A percentile compares a stretch with the other conserved stretches of the same genome.
Conservation (phyloP, 768 basidiomycete genomes). For the Phaeolepiota aurea region DNA sequence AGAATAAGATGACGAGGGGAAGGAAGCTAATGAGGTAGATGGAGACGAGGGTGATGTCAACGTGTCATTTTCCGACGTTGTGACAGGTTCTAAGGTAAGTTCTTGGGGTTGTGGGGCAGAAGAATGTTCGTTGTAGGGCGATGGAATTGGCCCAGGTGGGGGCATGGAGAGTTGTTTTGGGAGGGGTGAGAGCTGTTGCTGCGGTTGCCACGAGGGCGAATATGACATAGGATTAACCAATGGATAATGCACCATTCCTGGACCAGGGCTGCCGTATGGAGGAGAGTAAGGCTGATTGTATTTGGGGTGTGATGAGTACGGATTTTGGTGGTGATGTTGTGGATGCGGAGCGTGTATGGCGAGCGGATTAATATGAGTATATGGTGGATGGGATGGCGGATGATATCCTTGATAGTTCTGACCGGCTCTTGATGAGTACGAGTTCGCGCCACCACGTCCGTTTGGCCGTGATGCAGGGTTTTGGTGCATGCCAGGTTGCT, state of each 20-base stretch:
- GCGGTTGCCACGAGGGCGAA: constrained; percentile 34
- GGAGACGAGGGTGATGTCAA: background rate
- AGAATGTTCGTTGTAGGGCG: constrained; percentile 11
- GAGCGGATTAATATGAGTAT: background rate
- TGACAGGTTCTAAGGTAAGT: background rate
- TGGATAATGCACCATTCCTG: background rate
- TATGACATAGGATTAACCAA: constrained; percentile 20
- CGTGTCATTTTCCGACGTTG: no score
- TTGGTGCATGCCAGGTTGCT: constrained; percentile 16
- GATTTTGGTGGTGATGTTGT: constrained; percentile 1
- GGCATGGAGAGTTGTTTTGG: constrained; percentile 60
- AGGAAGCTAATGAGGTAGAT: background rate
- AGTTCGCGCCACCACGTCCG: constrained; percentile 21
- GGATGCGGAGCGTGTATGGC: constrained; percentile 1
- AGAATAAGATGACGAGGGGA: constrained; percentile 11
- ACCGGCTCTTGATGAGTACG: constrained; percentile 27
- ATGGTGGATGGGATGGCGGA: constrained; percentile 9
- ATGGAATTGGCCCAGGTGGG: constrained; percentile 14
- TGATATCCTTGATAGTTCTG: constrained; percentile 30
- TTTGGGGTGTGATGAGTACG: constrained; percentile 10
- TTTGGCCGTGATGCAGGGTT: constrained; percentile 22
- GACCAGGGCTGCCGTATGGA: constrained; percentile 9
- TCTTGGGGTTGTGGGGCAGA: background rate
- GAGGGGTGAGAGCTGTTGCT: constrained; percentile 44
- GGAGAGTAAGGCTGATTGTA: constrained; percentile 23